These are phyloP conservation scores for Haplographium delicatum DNA, from an alignment of 495 filamentous ascomycete species.

Conservation along the genomic window DNA sequence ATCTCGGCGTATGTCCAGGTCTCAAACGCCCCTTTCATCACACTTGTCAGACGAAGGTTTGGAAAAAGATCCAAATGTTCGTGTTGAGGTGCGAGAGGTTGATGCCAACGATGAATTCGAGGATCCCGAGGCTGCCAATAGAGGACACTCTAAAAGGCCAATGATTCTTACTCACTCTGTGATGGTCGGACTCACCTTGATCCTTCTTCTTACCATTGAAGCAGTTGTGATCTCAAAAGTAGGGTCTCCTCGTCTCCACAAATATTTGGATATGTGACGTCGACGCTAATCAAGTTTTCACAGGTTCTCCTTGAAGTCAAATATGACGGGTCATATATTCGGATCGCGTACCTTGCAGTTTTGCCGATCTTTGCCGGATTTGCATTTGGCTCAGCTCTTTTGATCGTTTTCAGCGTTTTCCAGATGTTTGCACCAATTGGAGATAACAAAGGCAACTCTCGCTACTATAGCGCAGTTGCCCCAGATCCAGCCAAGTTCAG, in stretches of 20 bases:
- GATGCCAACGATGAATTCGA: conserved; percentile 2
- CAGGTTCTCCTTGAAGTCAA: background rate
- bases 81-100: too few relatives aligned
- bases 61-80: too few relatives aligned
- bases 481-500: background rate
- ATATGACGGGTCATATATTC: background rate
- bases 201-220: conserved; percentile 2
- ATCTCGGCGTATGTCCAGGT: too few relatives aligned
- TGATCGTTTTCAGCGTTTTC: background rate
- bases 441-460: background rate
- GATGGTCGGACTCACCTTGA: conserved; percentile 8
- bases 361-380: background rate
- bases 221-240: conserved; percentile 19
- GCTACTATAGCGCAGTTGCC: background rate
- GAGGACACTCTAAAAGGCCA: conserved; percentile 26
- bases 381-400: background rate
- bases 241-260: background rate
- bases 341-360: background rate
- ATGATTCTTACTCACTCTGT: conserved; percentile 27
- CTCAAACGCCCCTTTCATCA: too few relatives aligned
- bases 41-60: too few relatives aligned
- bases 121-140: conserved; percentile 28
- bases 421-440: background rate
- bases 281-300: background rate
- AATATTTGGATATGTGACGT: background rate